Percentiles rank a stretch among this genome's conserved stretches.
Evolutionary conservation across 2,329 filamentous ascomycete genomes (phyloP).

Genomic region (Cyclaneusma minus): DNA sequence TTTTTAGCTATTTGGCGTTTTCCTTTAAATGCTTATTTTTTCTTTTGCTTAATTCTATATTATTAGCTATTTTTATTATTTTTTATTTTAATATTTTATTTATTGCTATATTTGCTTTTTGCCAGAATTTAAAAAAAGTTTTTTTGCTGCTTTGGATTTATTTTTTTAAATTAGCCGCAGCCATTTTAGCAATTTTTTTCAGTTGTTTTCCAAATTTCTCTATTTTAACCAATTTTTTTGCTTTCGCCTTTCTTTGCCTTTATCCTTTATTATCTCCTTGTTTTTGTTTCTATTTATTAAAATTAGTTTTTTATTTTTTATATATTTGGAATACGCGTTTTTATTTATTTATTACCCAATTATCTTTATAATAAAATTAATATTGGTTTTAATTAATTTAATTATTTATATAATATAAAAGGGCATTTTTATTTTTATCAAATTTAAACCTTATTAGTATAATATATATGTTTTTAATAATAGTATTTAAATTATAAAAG

Average conservation of each 20-base stretch:
- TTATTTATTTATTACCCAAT: neutral
- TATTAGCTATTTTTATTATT: too few species aligned
- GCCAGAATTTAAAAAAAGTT: neutral
- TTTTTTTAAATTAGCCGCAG: neutral
- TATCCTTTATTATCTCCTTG: too few species aligned
- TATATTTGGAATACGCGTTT: neutral
- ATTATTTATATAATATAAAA: slow-evolving; percentile 2
- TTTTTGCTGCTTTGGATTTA: slow-evolving; percentile 1
- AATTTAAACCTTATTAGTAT: neutral
- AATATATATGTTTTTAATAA: slow-evolving; percentile 1
- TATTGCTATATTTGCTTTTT: neutral
- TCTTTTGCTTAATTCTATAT: too few species aligned
- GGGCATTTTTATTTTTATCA: too few species aligned
- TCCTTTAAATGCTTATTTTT: neutral
- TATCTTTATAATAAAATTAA: neutral
- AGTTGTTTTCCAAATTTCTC: neutral
- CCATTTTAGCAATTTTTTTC: neutral
- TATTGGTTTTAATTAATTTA: slow-evolving; percentile 1
- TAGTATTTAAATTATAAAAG: slow-evolving; percentile 1
- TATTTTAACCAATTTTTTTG: too few species aligned
- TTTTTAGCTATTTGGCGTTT: neutral
- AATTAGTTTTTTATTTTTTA: slow-evolving; percentile 1
- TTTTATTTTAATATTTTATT: too few species aligned
- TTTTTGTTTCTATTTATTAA: neutral
- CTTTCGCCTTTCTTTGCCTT: too few species aligned